These are phyloP conservation scores for Trichothecium roseum DNA, from an alignment of 2,329 filamentous ascomycete species.

Conservation along the genomic window DNA sequence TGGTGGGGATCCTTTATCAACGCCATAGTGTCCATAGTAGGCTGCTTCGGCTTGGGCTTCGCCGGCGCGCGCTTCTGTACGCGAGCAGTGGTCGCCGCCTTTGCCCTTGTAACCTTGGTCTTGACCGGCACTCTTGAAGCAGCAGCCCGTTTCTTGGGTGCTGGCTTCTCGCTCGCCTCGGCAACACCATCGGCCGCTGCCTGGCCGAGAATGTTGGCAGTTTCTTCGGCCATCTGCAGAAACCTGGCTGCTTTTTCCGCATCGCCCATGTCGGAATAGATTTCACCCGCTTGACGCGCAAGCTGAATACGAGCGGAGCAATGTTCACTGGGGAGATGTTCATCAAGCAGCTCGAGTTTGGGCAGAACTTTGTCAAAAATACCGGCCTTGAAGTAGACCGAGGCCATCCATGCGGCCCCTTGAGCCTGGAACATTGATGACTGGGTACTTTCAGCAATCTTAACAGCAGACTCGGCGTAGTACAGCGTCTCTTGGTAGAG, in stretches of 20 bases:
- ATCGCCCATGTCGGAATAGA: constrained; percentile 41
- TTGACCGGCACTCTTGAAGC: constrained; percentile 6
- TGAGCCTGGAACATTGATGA: constrained; percentile 49
- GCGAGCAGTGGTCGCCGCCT: constrained; percentile 5
- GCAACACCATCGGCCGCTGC: constrained; percentile 2
- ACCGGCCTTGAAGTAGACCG: constrained; percentile 46
- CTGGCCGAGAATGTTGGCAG: constrained; percentile 18
- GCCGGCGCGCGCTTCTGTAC: constrained; percentile 2
- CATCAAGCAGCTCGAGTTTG: constrained; percentile 41
- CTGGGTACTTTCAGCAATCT: constrained; percentile 59
- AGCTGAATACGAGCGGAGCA: constrained; percentile 28
- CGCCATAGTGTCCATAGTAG: constrained; percentile 11
- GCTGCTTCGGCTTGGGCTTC: constrained; percentile 13
- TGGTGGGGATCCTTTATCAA: constrained; percentile 20
- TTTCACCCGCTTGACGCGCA: constrained; percentile 44
- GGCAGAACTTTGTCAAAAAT: constrained; percentile 47
- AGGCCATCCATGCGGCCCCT: constrained; percentile 43
- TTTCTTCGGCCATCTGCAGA: constrained; percentile 37
- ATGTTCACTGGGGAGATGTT: constrained; percentile 33
- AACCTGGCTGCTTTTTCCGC: constrained; percentile 30
- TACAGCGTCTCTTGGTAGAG: constrained; percentile 82
- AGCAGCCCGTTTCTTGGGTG: constrained; percentile 7
- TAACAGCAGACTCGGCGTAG: constrained; percentile 75
- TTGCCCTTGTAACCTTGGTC: constrained; percentile 7
- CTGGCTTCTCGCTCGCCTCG: constrained; percentile 6